Base-by-base conservation (phyloP, 169 alveolate genomes). In the Cryptosporidium meleagridis region DNA sequence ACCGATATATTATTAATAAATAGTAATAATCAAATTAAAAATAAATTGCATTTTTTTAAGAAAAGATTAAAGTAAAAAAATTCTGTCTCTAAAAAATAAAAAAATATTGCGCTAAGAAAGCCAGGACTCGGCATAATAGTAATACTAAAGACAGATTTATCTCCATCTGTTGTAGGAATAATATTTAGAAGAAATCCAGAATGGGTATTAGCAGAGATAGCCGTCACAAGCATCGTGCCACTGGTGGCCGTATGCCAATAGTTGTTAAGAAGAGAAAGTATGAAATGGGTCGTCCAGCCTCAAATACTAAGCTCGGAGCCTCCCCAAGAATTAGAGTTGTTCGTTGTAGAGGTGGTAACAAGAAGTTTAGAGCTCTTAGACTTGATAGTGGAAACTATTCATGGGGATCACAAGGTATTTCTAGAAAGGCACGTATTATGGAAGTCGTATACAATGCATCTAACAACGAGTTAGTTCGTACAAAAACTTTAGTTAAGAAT, bases 151-250 rank as follows among this genome's bases (percentile, higher is more conserved):
- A 65, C 51, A 65, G 72, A 65, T 65, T 65, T 33, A 65, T 37
- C 72, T 65, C 72, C 72, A 65, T 65, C 72, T 65, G 72, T 65
- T 65, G 33, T 33, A 65, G 72, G 48, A 65, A 31, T n/a, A 37
- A 35, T n/a, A 65, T 65, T 65, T 65, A 37, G 6, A 65, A n/a
- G 51, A 31, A 59, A 23, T 45, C 37, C 68, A 61, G 75, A 86
- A 99, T 99, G 99, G 99, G 99, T 91, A 98, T 99, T 93, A 95
- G 99, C 55, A 95, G 99, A 91, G 99, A 98, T 95, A 95, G 99
- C 80, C 97, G 99, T 92, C 99, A 97, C 96, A 99, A 99, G 94
- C 97, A 98, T 94, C 97, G 99, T 93, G 95, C 95, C 85, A 98
- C 99, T 59, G 99, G 99, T 91, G 99, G 99, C 45, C 97, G 99